Base-by-base conservation (phyloP, 1,284 basidiomycete genomes). In the Flammula alnicola region DNA sequence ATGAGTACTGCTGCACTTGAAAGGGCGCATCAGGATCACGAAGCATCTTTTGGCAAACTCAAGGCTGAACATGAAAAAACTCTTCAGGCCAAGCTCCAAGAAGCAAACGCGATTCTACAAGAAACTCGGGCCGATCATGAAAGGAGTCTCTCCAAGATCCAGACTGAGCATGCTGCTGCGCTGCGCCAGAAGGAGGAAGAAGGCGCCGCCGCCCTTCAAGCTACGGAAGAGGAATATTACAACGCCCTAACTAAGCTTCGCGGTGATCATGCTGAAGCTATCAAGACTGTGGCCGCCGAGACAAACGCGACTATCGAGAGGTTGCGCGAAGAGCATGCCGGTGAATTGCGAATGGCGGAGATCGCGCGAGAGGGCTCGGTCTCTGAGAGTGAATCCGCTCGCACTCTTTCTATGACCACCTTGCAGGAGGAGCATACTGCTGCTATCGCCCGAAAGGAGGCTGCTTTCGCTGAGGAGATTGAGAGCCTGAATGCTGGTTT, bases 181-280 rank as follows among this genome's bases (percentile, higher is more conserved):
- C 63, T 85, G 52, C 84, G 82, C 64, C 72, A 76, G 61, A 83
- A 81, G 66, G 84, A 87, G 41, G 81, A 84, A 17, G 73, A 78
- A 52, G 66, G 78, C 16, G 74, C 79, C 4, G 69, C 75, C 11
- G 71, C 73, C 26, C 74, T 88, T 6, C 81, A 82, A 52, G 79
- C 76, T 40, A 88, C 85, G 3, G 86, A 91, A 61, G 88, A 88
- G 60, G 85, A 91, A 59, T 91, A 89, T 61, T 90, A 91, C 63
- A 83, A 88, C 44, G 84, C 81, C 12, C 70, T 93, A 38, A 86
- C 82, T 14, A 88, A 85, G 60, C 77, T 91, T 32, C 83, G 86
- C 25, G 70, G 64, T 10, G 86, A 89, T 61, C 87, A 91, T 57
- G 76, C 81, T 2, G 80, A 83, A 49, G 73, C 77, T 17, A 65